Evolutionary conservation across 441 rosid genomes (phyloP), one percentile per base, ranked within the genome.

Genomic region (Pelargonium myrrhifolium): DNA sequence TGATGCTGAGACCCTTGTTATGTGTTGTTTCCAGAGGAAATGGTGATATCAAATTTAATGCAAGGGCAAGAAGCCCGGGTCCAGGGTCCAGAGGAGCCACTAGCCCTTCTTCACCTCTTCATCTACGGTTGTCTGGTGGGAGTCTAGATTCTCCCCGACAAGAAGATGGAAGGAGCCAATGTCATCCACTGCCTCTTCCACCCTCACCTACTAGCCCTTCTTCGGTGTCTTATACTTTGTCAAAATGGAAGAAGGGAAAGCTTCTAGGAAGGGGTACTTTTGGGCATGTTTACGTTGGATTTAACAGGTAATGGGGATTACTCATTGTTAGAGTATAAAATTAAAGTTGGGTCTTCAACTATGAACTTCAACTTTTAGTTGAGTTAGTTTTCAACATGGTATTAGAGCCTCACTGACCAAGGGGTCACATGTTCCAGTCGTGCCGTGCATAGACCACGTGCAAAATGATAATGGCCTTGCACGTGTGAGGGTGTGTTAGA

Each of bases 251-350:
- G 26, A 68, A 62, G 68, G 68, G 75, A 69, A 65, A 71, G 75
- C 76, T 78, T 51, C 62, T 83, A 20, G 82, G 79, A 28, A 76
- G 77, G 66, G 86, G 86, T 18, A 67, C 84, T 9, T 80, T 75
- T 73, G 84, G 72, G 65, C 81, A 78, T 71, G 86, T 83, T 68
- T 80, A 79, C 71, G 83, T 74, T 37, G 85, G 80, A 65, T 74
- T 83, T 65, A 71, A 81, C 43, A 70, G 80, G 81, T 76, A 45
- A 45, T 45, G 51, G 12, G 0, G 51, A 45, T 45, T 45, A 45
- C n/a, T 45, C 51, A 14, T 45, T 28, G 3, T 28, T 28, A 28
- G 31, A 28, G 31, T 28, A 2, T 28, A 28, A 28, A 28, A 28
- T 28, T 28, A 28, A 28, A 28, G 31, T 28, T 3, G 31, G 31